phyloP scores from a whole-genome alignment of 2,329 filamentous ascomycete species.

The Diaporthe sp. region DNA sequence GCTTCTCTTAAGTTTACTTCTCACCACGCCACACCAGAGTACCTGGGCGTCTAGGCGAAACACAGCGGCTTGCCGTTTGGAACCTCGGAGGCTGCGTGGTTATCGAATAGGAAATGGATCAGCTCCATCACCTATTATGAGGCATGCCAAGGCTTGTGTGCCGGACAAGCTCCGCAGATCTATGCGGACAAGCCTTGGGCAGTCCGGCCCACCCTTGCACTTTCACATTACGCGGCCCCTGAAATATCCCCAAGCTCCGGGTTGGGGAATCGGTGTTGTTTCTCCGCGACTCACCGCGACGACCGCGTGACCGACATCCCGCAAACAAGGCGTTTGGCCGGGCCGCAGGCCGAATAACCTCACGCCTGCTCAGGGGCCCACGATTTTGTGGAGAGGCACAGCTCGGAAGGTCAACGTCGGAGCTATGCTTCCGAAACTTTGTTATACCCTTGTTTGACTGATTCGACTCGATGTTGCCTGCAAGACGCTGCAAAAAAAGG shows the following conservation, averaged over 20 bases:
- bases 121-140: background rate
- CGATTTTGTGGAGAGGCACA: background rate
- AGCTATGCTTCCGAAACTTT: slow-evolving; percentile 15
- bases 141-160: slow-evolving; percentile 16
- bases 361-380: slow-evolving; percentile 17
- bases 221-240: slow-evolving; percentile 19
- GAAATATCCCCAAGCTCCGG: slow-evolving; percentile 24
- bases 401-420: background rate
- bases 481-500: background rate
- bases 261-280: slow-evolving; percentile 8
- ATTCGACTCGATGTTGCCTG: background rate
- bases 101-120: slow-evolving; percentile 28
- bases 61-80: slow-evolving; percentile 13
- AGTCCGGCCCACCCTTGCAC: slow-evolving; percentile 12
- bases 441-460: background rate
- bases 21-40: background rate
- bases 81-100: slow-evolving; percentile 14
- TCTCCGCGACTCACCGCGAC: slow-evolving; percentile 4
- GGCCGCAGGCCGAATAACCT: slow-evolving; percentile 32
- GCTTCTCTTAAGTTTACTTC: background rate
- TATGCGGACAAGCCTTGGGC: slow-evolving; percentile 21
- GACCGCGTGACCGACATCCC: slow-evolving; percentile 1
- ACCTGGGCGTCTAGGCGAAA: slow-evolving; percentile 8
- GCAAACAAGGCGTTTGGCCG: background rate
- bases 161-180: slow-evolving; percentile 18